phyloP scores from a whole-genome alignment of 495 filamentous ascomycete species.

The Podospora pseudopauciseta region DNA sequence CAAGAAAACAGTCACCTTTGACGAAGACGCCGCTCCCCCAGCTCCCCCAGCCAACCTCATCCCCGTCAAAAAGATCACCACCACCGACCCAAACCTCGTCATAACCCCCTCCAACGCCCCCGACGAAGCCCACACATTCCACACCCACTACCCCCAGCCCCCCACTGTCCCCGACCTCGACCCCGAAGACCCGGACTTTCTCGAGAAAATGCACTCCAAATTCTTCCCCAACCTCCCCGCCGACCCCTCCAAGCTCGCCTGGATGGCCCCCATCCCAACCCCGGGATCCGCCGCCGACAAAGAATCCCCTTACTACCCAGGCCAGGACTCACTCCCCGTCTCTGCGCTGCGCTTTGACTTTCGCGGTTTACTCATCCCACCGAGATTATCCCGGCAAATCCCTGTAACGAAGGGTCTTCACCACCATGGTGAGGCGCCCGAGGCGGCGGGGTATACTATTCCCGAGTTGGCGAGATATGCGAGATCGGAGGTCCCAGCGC shows the following conservation, averaged over 20 bases:
- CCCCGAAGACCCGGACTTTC: constrained; percentile 76
- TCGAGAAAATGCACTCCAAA: constrained; percentile 75
- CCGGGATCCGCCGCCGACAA: constrained; percentile 54
- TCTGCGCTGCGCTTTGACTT: constrained; percentile 87
- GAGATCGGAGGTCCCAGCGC: constrained; percentile 75
- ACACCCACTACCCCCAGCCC: constrained; percentile 37
- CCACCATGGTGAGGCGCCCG: constrained; percentile 89
- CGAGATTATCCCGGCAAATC: constrained; percentile 64
- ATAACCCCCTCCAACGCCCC: constrained; percentile 34
- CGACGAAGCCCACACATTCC: constrained; percentile 23
- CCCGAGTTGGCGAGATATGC: constrained; percentile 80
- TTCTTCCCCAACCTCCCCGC: constrained; percentile 86
- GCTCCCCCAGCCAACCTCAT: constrained; percentile 27
- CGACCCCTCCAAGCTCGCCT: constrained; percentile 80
- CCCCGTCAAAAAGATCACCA: constrained; percentile 11
- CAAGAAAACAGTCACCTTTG: constrained; percentile 29
- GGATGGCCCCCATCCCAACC: constrained; percentile 73
- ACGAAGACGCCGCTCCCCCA: constrained; percentile 25
- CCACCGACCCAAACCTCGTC: constrained; percentile 50
- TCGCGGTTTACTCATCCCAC: constrained; percentile 69
- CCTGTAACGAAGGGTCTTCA: constrained; percentile 77
- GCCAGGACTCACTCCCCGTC: constrained; percentile 63
- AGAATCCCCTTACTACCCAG: constrained; percentile 75
- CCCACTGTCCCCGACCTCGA: constrained; percentile 64
- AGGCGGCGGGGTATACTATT: constrained; percentile 91